Evolutionary conservation across 495 filamentous ascomycete species (phyloP).

Genomic region (Penicillium subrubescens): DNA sequence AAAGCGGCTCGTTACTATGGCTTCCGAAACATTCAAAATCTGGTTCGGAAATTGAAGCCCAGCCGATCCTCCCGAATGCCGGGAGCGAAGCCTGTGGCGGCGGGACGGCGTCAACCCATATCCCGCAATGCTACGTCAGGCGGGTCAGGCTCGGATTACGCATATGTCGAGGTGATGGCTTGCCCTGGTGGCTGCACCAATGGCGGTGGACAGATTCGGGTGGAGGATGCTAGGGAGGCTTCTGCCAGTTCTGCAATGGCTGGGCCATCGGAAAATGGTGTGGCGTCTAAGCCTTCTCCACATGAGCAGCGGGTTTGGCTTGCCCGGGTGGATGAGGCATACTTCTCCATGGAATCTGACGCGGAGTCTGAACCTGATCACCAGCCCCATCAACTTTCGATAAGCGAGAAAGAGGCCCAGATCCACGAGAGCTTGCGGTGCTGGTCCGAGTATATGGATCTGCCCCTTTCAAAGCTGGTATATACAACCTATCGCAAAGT

Average conservation of each 20-base stretch:
- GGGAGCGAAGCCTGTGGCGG: slow-evolving; percentile 57
- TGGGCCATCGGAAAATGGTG: slow-evolving; percentile 18
- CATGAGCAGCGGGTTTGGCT: slow-evolving; percentile 87
- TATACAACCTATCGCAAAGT: slow-evolving; percentile 89
- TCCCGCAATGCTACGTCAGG: slow-evolving; percentile 35
- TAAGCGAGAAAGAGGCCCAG: slow-evolving; percentile 35
- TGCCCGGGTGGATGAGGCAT: slow-evolving; percentile 85
- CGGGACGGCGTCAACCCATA: slow-evolving; percentile 42
- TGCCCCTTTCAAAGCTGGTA: slow-evolving; percentile 70
- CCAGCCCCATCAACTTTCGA: slow-evolving; percentile 11
- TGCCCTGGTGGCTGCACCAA: slow-evolving; percentile 98
- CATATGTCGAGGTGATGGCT: slow-evolving; percentile 98
- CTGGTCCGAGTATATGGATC: slow-evolving; percentile 72
- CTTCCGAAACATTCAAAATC: slow-evolving; percentile 96
- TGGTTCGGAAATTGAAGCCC: slow-evolving; percentile 87
- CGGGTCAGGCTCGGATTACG: slow-evolving; percentile 62
- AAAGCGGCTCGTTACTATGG: slow-evolving; percentile 91
- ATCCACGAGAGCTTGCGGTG: slow-evolving; percentile 61
- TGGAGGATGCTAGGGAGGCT: slow-evolving; percentile 64
- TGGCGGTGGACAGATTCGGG: slow-evolving; percentile 92
- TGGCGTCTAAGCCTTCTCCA: slow-evolving; percentile 56
- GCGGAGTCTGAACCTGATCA: slow-evolving; percentile 35
- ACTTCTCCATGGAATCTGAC: slow-evolving; percentile 78
- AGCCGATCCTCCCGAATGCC: slow-evolving; percentile 73
- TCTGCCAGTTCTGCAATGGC: slow-evolving; percentile 15